A percentile compares a stretch with the other conserved stretches of the same genome.
phyloP scores from a whole-genome alignment of 192 early-diverging fungal species.

The Coemansia nantahalensis region DNA sequence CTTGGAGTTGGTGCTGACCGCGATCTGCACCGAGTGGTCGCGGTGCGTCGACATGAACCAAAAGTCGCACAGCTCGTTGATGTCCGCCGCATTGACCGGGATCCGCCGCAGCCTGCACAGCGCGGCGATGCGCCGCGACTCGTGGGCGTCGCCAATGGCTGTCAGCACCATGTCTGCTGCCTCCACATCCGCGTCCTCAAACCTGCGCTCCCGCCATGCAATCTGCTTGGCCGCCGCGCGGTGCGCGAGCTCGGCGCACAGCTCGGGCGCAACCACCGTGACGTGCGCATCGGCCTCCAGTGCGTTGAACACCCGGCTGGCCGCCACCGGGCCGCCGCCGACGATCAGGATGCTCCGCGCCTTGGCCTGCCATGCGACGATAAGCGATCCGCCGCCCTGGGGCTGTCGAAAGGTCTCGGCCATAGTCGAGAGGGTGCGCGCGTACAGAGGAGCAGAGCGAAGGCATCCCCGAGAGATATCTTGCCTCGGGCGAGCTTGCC shows the following conservation, averaged over 20 bases:
- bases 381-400: conserved; percentile 69
- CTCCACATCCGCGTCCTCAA: conserved; percentile 51
- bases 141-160: conserved; percentile 69
- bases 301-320: conserved; percentile 76
- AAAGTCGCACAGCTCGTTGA: conserved; percentile 89
- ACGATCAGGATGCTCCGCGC: conserved; percentile 81
- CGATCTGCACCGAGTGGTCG: conserved; percentile 84
- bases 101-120: conserved; percentile 65
- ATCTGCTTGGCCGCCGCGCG: conserved; percentile 62
- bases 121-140: conserved; percentile 64
- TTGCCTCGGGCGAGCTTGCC: too few species aligned
- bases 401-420: conserved; percentile 50
- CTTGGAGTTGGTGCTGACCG: conserved; percentile 84
- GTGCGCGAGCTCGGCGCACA: conserved; percentile 64
- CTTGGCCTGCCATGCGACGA: conserved; percentile 79
- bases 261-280: conserved; percentile 69
- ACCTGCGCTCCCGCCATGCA: conserved; percentile 43
- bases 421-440: conserved; percentile 8
- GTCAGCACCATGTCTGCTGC: conserved; percentile 60
- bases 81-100: conserved; percentile 90
- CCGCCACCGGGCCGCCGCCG: conserved; percentile 83
- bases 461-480: too few species aligned
- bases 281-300: conserved; percentile 78
- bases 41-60: conserved; percentile 87
- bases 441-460: not conserved